These are phyloP conservation scores for Fusarium sp. DNA, from an alignment of 2,329 filamentous ascomycete genomes.

Conservation along the genomic window DNA sequence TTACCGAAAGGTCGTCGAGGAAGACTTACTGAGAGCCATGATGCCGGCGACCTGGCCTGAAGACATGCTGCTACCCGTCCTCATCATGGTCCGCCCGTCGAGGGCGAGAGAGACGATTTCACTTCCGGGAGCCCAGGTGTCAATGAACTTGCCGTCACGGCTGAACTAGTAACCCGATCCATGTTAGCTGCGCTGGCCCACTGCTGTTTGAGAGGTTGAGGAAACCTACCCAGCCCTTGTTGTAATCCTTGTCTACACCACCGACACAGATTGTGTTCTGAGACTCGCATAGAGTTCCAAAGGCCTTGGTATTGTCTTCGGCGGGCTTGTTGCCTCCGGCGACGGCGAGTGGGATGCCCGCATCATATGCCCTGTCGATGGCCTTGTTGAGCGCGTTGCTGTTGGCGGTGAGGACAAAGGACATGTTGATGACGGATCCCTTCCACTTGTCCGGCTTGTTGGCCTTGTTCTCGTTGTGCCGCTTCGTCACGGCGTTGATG, in stretches of 20 bases:
- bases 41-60: conserved; percentile 8
- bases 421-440: conserved; percentile 9
- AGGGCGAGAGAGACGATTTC: conserved; percentile 4
- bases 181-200: conserved; percentile 1
- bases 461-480: conserved; percentile 4
- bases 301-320: background rate
- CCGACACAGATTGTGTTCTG: conserved; percentile 6
- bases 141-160: conserved; percentile 4
- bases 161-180: conserved; percentile 6
- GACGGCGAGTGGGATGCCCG: conserved; percentile 6
- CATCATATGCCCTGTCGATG: conserved; percentile 7
- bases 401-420: conserved; percentile 1
- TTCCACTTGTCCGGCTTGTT: conserved; percentile 7
- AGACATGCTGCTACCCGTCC: conserved; percentile 8
- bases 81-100: conserved; percentile 2
- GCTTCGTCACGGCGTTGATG: conserved; percentile 4
- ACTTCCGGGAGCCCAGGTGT: conserved; percentile 6
- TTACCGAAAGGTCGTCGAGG: background rate
- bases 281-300: conserved; percentile 9
- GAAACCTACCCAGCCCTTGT: conserved; percentile 7
- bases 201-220: background rate
- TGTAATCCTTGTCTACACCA: conserved; percentile 7
- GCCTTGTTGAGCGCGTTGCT: conserved; percentile 6
- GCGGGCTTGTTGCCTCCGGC: conserved; percentile 6
- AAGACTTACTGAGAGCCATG: conserved; percentile 12